These are phyloP conservation scores for Hymenoscyphus scutula DNA, from an alignment of 2,329 filamentous ascomycete genomes.

Conservation along the genomic window DNA sequence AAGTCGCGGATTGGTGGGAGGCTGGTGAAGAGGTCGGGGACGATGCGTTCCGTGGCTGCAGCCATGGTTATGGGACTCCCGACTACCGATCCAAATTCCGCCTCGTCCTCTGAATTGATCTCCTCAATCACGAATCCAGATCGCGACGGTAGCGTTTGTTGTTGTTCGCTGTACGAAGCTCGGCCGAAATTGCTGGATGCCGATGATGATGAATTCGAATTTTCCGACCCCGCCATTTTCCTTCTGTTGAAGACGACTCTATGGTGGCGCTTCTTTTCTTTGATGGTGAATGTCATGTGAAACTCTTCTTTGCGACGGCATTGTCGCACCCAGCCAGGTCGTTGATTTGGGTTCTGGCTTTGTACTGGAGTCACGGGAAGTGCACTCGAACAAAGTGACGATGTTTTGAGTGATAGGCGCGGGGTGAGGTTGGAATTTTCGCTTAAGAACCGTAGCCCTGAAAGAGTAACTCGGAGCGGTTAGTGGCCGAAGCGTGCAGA, in stretches of 20 bases:
- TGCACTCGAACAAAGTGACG: slow-evolving; percentile 9
- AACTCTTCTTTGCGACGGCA: slow-evolving; percentile 17
- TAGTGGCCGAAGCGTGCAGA: background rate
- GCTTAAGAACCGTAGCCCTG: background rate
- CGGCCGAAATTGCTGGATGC: slow-evolving; percentile 19
- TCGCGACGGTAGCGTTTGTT: slow-evolving; percentile 14
- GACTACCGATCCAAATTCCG: slow-evolving; percentile 11
- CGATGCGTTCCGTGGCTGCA: slow-evolving; percentile 26
- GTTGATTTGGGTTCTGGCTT: slow-evolving; percentile 5
- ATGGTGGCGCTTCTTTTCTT: slow-evolving; percentile 32
- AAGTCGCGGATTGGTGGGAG: slow-evolving; percentile 63
- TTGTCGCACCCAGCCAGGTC: background rate
- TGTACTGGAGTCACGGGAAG: slow-evolving; percentile 6
- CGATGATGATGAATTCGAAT: slow-evolving; percentile 20
- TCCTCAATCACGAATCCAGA: slow-evolving; percentile 25
- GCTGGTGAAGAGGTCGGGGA: slow-evolving; percentile 57
- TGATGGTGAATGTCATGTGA: slow-evolving; percentile 35
- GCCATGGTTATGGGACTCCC: slow-evolving; percentile 19
- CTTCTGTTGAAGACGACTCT: slow-evolving; percentile 34
- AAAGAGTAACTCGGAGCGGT: background rate
- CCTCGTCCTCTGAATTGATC: slow-evolving; percentile 15
- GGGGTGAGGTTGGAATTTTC: slow-evolving; percentile 3
- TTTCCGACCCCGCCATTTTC: slow-evolving; percentile 17
- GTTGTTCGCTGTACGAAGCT: slow-evolving; percentile 13
- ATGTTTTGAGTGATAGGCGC: background rate